Percentiles rank a stretch among this genome's conserved stretches.
phyloP scores from a whole-genome alignment of 306 rosid species.

The Dryas octopetala region DNA sequence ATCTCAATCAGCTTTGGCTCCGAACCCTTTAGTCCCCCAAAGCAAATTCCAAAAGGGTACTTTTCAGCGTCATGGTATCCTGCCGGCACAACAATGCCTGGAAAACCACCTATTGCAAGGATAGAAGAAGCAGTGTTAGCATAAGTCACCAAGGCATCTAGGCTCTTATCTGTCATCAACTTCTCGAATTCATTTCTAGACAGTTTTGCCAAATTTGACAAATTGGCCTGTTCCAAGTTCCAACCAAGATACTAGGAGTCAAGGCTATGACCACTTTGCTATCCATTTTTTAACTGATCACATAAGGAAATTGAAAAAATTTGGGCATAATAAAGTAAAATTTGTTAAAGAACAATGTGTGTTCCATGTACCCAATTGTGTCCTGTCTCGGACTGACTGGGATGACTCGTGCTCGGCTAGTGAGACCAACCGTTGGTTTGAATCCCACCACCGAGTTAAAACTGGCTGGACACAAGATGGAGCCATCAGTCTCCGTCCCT shows the following conservation, averaged over 20 bases:
- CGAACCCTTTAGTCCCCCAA: constrained; percentile 41
- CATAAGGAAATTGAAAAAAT: neutral
- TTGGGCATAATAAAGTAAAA: neutral
- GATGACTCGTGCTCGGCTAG: constrained; percentile 68
- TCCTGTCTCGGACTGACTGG: constrained; percentile 65
- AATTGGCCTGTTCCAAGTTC: constrained; percentile 46
- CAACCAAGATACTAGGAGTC: neutral
- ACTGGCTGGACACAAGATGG: constrained; percentile 52
- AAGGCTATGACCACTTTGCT: neutral
- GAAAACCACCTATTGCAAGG: constrained; percentile 49
- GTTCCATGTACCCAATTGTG: constrained; percentile 52
- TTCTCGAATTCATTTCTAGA: constrained; percentile 39
- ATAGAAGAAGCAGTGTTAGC: constrained; percentile 22
- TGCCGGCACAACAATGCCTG: constrained; percentile 43
- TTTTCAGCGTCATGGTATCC: constrained; percentile 33
- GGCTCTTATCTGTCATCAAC: constrained; percentile 29
- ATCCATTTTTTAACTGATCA: neutral
- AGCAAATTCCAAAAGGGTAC: constrained; percentile 41
- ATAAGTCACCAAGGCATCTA: constrained; percentile 45
- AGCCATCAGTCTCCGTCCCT: constrained; percentile 59
- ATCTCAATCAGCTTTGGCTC: constrained; percentile 48
- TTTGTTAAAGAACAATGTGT: constrained; percentile 1
- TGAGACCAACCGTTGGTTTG: constrained; percentile 72
- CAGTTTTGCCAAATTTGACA: constrained; percentile 23
- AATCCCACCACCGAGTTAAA: constrained; percentile 51